Evolutionary conservation across 2,329 filamentous ascomycete genomes (phyloP), one percentile per base, ranked within the genome.

Genomic region (Cytospora leucostoma): DNA sequence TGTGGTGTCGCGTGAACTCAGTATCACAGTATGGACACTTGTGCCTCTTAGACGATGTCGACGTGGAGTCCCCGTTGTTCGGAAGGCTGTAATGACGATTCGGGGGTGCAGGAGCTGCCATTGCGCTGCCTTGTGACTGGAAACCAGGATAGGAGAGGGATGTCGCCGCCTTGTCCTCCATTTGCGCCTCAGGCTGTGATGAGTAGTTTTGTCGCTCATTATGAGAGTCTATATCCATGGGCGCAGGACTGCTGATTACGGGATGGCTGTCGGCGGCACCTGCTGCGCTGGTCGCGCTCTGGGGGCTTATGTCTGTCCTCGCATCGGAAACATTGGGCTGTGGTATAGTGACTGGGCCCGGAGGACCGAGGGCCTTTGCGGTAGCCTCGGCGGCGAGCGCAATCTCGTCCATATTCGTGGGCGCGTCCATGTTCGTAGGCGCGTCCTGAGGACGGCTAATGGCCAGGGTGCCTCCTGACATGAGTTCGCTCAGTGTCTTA

Each of bases 11-110:
- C 34, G 95, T 99, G 70, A 99, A 99, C 72, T 97, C 95, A 6
- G 95, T 97, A 47, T 92, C 87, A 81, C 95, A 99, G 75, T 96
- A 97, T 0, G 92, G 94, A 73, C 95, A 99, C 75, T 95, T 96
- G 79, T 99, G 94, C 72, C 95, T 94, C 79, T 97, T 97, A 59
- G 78, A 77, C 33, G 88, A 88, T 0, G 90, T 88, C 7, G 92
- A 92, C 70, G 87, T 69, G 71, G 81, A 63, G 67, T 79, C 74
- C 71, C 81, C 68, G 70, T 74, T 76, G 21, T 71, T 74, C 8
- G 85, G 84, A 67, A 86, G 80, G 69, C 81, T 88, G 78, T 86
- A 82, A 34, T 80, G 82, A 52, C 85, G 72, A 51, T 72, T 63
- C 37, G 74, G 81, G 35, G 73, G 66, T 1, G 79, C 76, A 6